Conservation (phyloP, 2,329 filamentous ascomycete species). For the Amesomyces nigricolor region DNA sequence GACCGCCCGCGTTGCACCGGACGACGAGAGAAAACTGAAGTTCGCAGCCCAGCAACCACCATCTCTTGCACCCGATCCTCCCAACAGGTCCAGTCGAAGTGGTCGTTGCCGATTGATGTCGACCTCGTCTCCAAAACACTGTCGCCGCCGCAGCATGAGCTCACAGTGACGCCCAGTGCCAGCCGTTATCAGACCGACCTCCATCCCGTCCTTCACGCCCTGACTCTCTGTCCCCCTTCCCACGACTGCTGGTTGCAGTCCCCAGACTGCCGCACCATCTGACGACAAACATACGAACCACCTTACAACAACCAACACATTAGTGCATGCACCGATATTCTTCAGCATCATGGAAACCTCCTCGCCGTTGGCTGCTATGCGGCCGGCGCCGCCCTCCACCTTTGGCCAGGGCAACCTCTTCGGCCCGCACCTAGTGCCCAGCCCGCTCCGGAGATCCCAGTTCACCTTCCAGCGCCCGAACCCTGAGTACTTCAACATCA, state of each 20-base stretch:
- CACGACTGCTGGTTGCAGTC: background rate
- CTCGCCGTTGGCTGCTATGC: conserved; percentile 89
- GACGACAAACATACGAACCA: background rate
- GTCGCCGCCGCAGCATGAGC: conserved; percentile 15
- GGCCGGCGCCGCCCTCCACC: conserved; percentile 57
- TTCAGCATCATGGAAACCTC: conserved; percentile 72
- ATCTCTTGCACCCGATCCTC: conserved; percentile 11
- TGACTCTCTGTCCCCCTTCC: background rate
- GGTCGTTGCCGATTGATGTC: conserved; percentile 19
- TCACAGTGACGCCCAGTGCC: conserved; percentile 14
- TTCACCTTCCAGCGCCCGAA: conserved; percentile 46
- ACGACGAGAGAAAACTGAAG: conserved; percentile 28
- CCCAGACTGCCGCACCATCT: background rate
- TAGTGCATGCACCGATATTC: conserved; percentile 12
- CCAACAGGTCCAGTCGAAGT: conserved; percentile 13
- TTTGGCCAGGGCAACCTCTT: conserved; percentile 56
- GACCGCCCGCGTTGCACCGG: conserved; percentile 29
- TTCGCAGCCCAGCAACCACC: conserved; percentile 20
- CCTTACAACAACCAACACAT: background rate
- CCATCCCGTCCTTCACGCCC: background rate
- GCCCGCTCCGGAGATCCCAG: conserved; percentile 40
- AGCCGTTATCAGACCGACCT: background rate
- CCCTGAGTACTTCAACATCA: conserved; percentile 76
- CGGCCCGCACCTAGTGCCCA: conserved; percentile 46
- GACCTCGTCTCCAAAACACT: conserved; percentile 6